Conservation (phyloP, 495 filamentous ascomycete genomes). For the Parathielavia appendiculata region DNA sequence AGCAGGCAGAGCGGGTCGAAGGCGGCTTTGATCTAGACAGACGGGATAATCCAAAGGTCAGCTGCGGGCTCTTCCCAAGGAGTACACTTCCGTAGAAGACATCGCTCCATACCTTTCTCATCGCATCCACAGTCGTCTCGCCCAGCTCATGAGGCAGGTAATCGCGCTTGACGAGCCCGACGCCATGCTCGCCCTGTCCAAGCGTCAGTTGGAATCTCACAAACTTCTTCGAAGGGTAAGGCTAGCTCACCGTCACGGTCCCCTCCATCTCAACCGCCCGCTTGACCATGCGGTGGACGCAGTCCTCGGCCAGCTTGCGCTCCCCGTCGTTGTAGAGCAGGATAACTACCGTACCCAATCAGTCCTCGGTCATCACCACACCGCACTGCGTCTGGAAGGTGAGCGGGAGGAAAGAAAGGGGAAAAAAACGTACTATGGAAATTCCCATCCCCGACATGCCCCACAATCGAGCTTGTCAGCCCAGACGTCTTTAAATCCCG, state of each 20-base stretch:
- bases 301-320: slow-evolving; percentile 56
- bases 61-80: neutral
- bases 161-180: slow-evolving; percentile 76
- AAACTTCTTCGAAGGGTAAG: neutral
- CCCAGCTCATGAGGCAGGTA: slow-evolving; percentile 73
- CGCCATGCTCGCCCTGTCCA: slow-evolving; percentile 65
- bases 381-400: neutral
- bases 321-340: slow-evolving; percentile 66
- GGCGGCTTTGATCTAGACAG: slow-evolving; percentile 55
- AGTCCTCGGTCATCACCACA: slow-evolving; percentile 15
- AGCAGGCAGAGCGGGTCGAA: slow-evolving; percentile 73
- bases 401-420: neutral
- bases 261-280: slow-evolving; percentile 77
- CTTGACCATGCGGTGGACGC: slow-evolving; percentile 81
- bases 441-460: slow-evolving; percentile 80
- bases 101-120: slow-evolving; percentile 62
- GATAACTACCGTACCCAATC: slow-evolving; percentile 47
- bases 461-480: slow-evolving; percentile 67
- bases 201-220: neutral
- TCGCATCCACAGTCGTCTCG: slow-evolving; percentile 65
- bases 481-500: slow-evolving; percentile 61
- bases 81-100: too few relatives aligned
- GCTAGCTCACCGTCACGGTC: slow-evolving; percentile 58
- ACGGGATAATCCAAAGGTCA: neutral
- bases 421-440: slow-evolving; percentile 58